A percentile compares a stretch with the other conserved stretches of the same genome.
Conservation (phyloP, 106 monocot species). For the Platanthera guangdongensis region DNA sequence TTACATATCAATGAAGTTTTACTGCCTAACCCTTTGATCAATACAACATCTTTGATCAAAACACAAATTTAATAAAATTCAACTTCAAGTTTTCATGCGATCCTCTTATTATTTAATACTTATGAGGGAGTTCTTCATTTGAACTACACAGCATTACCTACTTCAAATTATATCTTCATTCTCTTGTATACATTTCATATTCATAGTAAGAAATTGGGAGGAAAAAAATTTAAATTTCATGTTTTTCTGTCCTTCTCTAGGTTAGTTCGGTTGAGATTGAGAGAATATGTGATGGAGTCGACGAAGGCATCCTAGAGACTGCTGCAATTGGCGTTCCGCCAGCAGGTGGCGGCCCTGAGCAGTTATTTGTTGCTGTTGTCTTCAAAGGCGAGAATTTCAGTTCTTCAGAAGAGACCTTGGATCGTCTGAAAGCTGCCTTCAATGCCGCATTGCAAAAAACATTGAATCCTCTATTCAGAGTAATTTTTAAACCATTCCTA, state of each 20-base stretch:
- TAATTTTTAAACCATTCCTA: slow-evolving; percentile 8
- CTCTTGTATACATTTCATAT: no score
- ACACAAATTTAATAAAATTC: no score
- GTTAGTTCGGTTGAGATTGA: slow-evolving; percentile 94
- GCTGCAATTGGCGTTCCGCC: slow-evolving; percentile 90
- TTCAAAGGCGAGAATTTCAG: slow-evolving; percentile 43
- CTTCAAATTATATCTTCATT: no score
- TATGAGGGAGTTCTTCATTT: no score
- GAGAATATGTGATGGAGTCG: slow-evolving; percentile 65
- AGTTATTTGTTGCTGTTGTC: slow-evolving; percentile 65
- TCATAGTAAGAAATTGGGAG: no score
- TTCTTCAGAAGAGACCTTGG: slow-evolving; percentile 21
- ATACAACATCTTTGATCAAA: no score
- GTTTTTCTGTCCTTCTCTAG: slow-evolving; percentile 14
- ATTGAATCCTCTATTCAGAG: slow-evolving; percentile 87
- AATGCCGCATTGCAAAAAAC: slow-evolving; percentile 74
- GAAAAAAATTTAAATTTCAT: no score
- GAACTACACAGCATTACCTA: no score
- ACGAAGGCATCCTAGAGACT: slow-evolving; percentile 67
- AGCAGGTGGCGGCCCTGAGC: slow-evolving; percentile 77
- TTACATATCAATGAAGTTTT: no score
- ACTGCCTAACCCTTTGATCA: no score
- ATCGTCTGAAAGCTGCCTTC: slow-evolving; percentile 48
- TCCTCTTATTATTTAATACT: no score
- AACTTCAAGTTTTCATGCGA: no score